Evolutionary conservation across 495 filamentous ascomycete species (phyloP).

Genomic region (Pyrenula massariospora): DNA sequence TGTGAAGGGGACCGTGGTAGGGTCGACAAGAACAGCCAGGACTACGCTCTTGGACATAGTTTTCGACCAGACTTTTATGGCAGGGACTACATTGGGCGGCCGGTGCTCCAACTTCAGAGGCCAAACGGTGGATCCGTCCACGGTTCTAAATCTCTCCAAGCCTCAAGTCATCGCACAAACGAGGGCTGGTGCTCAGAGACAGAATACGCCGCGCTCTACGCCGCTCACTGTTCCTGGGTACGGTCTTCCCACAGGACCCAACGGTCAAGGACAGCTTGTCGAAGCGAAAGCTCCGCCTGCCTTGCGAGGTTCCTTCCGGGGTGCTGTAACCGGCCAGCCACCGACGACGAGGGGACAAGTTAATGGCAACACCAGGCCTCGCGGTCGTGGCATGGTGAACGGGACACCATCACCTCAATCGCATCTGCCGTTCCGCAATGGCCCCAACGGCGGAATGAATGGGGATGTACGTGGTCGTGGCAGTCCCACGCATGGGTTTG

Average conservation of each 20-base stretch:
- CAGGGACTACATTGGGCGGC: constrained; percentile 76
- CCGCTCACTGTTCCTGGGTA: constrained; percentile 52
- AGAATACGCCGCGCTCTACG: constrained; percentile 31
- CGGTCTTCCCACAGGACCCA: constrained; percentile 37
- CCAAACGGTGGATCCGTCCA: constrained; percentile 72
- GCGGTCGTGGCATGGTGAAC: constrained; percentile 27
- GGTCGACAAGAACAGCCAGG: constrained; percentile 73
- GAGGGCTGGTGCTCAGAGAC: constrained; percentile 53
- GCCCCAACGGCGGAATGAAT: constrained; percentile 13
- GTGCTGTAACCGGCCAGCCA: constrained; percentile 43
- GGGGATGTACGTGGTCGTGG: constrained; percentile 6
- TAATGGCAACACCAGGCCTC: constrained; percentile 15
- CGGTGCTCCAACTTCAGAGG: constrained; percentile 94
- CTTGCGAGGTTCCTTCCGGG: constrained; percentile 59
- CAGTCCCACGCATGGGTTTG: constrained; percentile 6
- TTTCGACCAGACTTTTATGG: constrained; percentile 93
- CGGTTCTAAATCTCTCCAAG: constrained; percentile 77
- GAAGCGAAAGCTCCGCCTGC: constrained; percentile 58
- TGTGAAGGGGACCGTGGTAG: constrained; percentile 81
- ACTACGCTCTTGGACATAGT: constrained; percentile 79
- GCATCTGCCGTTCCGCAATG: constrained; percentile 23
- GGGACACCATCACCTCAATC: constrained; percentile 22
- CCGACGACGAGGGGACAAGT: constrained; percentile 15
- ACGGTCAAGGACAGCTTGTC: constrained; percentile 53
- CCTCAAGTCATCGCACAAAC: constrained; percentile 69